Evolutionary conservation across 305 asterid genomes (phyloP), one percentile per base, ranked within the genome.

Genomic region (Rubia tinctorum): DNA sequence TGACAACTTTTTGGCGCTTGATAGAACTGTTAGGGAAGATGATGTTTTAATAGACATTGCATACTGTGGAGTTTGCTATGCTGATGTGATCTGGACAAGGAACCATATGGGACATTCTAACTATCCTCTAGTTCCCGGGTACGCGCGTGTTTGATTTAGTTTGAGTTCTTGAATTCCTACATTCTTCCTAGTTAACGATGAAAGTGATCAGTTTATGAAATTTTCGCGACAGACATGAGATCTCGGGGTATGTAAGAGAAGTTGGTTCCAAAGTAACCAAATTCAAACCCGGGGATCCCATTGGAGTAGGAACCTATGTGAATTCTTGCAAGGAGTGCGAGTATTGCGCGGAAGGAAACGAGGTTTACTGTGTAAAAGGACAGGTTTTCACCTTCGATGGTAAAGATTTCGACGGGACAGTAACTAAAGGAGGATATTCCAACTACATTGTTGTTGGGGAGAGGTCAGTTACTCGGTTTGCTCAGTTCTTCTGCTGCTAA

Each of bases 41-140:
- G 99, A 94, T 84, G 90, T 94, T 75, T 85, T 78, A 1, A 71
- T 94, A 37, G 82, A 76, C 68, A 90, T 94, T 43, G n/a, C 77
- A 17, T 86, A 82, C 78, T 94, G 99, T 72, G 99, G 99, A 23
- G 88, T 94, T 65, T 94, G 99, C 81, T 91, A 71, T 79, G 99
- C 99, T 73, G 99, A 94, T 84, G 90, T 94, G 69, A 1, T 9
- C 62, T 94, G 99, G 99, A 80, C 90, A 22, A 89, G 93, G 77
- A 94, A 85, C 79, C 74, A 66, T 76, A 11, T 63, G 14, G 95
- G 95, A 23, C 84, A 81, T 81, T 82, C 99, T 1, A 91, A 90
- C 44, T 94, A 91, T 75, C 99, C 99, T 71, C 67, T 91, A 75
- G 99, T 94, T 45, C 97, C 99, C 18, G 99, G 99, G 99, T 94